Evolutionary conservation across 768 basidiomycete species (phyloP), one percentile per base, ranked within the genome.

Genomic region (Lentinula lateritia): DNA sequence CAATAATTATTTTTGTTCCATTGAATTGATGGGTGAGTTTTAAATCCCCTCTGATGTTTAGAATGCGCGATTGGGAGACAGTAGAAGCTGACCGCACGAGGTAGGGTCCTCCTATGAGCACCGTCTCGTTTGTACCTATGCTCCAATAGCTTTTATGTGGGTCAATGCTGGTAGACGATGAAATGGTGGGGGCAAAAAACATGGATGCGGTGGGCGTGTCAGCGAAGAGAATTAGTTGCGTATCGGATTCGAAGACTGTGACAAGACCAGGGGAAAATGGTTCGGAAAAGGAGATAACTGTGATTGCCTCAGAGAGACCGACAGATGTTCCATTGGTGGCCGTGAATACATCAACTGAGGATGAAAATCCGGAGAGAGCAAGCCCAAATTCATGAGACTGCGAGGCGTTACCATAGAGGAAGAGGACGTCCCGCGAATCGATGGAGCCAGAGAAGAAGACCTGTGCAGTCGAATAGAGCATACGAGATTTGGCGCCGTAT

Each of bases 41-140:
- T 36, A 86, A 66, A 65, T 87, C 87, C 0, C 87, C 86, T 39
- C 73, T 67, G 13, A 87, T 70, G 13, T 73, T 75, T n/a, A 88
- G 76, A 8, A 35, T 77, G 71, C 68, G 66, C 16, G 65, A 66
- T 1, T 53, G 64, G 41, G 73, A 66, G 5, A 41, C 38, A 8
- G 66, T 45, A 10, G 69, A 70, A 5, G 76, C 77, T 20, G 70
- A 75, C 34, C 78, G 78, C 1, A 80, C 76, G 28, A 79, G 70
- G 61, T 79, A 79, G 6, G 79, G 78, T 0, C 78, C 78, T 38
- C 71, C 69, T 54, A 80, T 64, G 5, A 88, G 72, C 28, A 82
- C 71, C 23, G 82, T 81, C 5, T 73, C 71, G 66, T 86, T 84
- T 32, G 82, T 78, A 55, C 83, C 83, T 52, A 83, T 74, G 61